Conservation (phyloP, 2,329 filamentous ascomycete genomes). For the Tolypocladium tropicale region DNA sequence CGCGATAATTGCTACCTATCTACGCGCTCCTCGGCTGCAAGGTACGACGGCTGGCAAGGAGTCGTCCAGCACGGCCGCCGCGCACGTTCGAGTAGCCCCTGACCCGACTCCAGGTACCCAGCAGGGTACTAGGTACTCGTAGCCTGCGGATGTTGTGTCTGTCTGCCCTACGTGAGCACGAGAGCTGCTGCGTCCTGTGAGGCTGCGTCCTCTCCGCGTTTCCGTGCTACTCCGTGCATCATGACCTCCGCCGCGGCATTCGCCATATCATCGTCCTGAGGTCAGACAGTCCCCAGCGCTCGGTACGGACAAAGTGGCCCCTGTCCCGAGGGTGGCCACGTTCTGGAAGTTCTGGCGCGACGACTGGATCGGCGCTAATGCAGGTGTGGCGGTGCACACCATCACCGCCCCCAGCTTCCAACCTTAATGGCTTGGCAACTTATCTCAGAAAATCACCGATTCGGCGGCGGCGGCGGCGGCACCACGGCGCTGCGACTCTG, state of each 20-base stretch:
- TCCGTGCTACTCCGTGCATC: no score
- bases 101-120: no score
- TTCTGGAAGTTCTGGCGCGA: constrained; percentile 3
- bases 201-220: not conserved
- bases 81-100: no score
- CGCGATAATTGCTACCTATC: no score
- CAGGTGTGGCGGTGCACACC: constrained; percentile 25
- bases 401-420: constrained; percentile 5
- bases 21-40: no score
- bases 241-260: not conserved
- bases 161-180: not conserved
- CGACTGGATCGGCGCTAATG: constrained; percentile 25
- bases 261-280: not conserved
- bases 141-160: not conserved
- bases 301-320: not conserved
- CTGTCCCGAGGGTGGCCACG: not conserved
- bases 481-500: not conserved
- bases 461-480: not conserved
- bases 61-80: no score
- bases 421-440: not conserved
- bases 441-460: constrained; percentile 1
- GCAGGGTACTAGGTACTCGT: no score
- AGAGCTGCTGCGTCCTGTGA: not conserved
- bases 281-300: not conserved
- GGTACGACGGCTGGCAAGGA: no score